phyloP scores from a whole-genome alignment of 1,139 yeast genomes.

The Ogataea hybrid region DNA sequence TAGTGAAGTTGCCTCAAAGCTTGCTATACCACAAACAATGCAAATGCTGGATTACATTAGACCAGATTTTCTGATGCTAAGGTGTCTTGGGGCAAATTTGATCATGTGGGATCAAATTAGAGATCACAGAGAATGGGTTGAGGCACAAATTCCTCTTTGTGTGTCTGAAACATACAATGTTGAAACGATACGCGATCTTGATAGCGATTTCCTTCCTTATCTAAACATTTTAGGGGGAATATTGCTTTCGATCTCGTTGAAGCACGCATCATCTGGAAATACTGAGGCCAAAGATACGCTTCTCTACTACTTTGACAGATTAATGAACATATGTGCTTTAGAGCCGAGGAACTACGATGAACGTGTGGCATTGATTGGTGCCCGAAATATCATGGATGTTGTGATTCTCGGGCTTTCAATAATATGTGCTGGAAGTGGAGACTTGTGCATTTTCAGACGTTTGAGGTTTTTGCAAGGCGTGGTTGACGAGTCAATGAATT shows the following conservation, averaged over 20 bases:
- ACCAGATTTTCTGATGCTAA: constrained; percentile 72
- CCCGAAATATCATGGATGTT: constrained; percentile 56
- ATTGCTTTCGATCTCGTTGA: constrained; percentile 72
- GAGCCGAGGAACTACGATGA: constrained; percentile 56
- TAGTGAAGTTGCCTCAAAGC: constrained; percentile 55
- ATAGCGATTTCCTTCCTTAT: constrained; percentile 64
- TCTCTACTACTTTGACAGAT: constrained; percentile 58
- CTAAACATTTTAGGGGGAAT: constrained; percentile 74
- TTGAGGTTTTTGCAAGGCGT: constrained; percentile 66
- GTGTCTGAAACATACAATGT: constrained; percentile 33
- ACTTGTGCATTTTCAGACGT: constrained; percentile 71
- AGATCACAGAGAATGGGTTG: constrained; percentile 58
- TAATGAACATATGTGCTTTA: constrained; percentile 52
- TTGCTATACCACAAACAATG: constrained; percentile 61
- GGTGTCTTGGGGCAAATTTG: constrained; percentile 66
- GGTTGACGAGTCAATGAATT: constrained; percentile 46
- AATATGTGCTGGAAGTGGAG: constrained; percentile 92
- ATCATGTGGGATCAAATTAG: constrained; percentile 77
- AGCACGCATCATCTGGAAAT: constrained; percentile 71
- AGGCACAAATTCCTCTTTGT: constrained; percentile 49
- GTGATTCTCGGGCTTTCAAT: constrained; percentile 65
- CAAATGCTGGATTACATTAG: constrained; percentile 69
- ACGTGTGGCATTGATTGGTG: constrained; percentile 54
- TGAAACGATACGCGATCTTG: constrained; percentile 34
- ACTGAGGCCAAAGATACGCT: constrained; percentile 54